Evolutionary conservation across 129 eudicot species (phyloP).

Genomic region (Escallonia rubra): DNA sequence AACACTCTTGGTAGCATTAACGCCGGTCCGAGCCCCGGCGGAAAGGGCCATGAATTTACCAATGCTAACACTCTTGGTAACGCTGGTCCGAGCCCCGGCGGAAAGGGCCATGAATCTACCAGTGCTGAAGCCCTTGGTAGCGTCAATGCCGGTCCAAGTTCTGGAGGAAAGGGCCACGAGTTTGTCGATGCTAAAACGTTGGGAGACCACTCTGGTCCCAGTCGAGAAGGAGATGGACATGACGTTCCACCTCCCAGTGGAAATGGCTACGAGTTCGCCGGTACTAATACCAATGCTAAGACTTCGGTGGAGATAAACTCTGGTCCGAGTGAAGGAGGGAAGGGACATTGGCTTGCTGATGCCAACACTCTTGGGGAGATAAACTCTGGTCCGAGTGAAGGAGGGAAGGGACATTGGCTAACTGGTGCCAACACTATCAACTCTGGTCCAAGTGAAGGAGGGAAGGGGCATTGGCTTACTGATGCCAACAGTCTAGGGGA

Average conservation of each 20-base stretch:
- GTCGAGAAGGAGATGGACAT: neutral
- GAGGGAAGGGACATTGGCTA: neutral
- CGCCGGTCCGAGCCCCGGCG: neutral
- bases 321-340: too few relatives aligned
- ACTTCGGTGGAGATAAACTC: too few relatives aligned
- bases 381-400: neutral
- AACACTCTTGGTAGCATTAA: neutral
- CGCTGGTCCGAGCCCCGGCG: constrained; percentile 7
- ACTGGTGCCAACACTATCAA: neutral
- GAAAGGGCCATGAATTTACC: neutral
- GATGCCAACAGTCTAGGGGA: neutral
- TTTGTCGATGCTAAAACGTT: neutral
- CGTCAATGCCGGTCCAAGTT: neutral
- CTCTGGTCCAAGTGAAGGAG: constrained; percentile 5
- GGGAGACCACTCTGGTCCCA: neutral
- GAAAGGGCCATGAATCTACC: neutral
- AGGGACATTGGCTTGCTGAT: too few relatives aligned
- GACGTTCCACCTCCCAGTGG: too few relatives aligned
- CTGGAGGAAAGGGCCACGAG: neutral
- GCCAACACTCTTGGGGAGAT: too few relatives aligned
- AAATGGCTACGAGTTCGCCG: too few relatives aligned
- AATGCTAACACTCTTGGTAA: neutral
- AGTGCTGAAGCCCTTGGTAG: neutral
- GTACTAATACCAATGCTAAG: too few relatives aligned
- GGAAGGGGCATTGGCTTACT: neutral